Evolutionary conservation across 2,329 filamentous ascomycete species (phyloP), one percentile per base, ranked within the genome.

Genomic region (Diaporthe humulicola): DNA sequence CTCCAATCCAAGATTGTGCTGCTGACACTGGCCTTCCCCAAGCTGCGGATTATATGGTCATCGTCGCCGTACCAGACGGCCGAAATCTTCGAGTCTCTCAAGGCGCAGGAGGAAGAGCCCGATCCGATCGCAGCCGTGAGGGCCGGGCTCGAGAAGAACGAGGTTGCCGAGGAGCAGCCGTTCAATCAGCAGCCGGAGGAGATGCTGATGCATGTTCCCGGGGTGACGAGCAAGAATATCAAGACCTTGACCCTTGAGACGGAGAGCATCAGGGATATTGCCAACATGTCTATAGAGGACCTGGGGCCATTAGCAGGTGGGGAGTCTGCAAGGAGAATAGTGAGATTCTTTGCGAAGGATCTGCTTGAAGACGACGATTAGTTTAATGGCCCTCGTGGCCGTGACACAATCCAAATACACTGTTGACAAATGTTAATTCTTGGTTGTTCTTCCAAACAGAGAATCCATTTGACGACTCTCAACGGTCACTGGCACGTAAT

Each of bases 41-140:
- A 91, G 30, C 89, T 99, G 66, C 93, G 95, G 77, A 94, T 99
- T 79, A 95, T 99, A 79, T 99, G 97, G 97, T 97, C 94, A 12
- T 94, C 91, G 12, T 95, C 93, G 15, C 96, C 97, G 0, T 98
- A 98, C 81, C 96, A 99, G 83, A 98, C 97, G 0, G 97, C 97
- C 1, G 96, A 98, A 86, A 98, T 99, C 76, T 98, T 99, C 82
- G 93, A 96, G 79, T 93, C 95, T 78, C 90, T 99, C 72, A 99
- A 99, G 86, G 93, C 95, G 78, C 93, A 95, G 79, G 93, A 96
- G 79, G 88, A 93, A 4, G 97, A 99, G 84, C 97, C 97, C 0
- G 96, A 99, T 82, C 97, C 97, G 1, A 89, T 98, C 48, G 92
- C 91, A 4, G 97, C 97, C 0, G 95, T 98, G 10, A 91, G 93